Base-by-base conservation (phyloP, 2,329 filamentous ascomycete species). In the Trichoderma sp. region DNA sequence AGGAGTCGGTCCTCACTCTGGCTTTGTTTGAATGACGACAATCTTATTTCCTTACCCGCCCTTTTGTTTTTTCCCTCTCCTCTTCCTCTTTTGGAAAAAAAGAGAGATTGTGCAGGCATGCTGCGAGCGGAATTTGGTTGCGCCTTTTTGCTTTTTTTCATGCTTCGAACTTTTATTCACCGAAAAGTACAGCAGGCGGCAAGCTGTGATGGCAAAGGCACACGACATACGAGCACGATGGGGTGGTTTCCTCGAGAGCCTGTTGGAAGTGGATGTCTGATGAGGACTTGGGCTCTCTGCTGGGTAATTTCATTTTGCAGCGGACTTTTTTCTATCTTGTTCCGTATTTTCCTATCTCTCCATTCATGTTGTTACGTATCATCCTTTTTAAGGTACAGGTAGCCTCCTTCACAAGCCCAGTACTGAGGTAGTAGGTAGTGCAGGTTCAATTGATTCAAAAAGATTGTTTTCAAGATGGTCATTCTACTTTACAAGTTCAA, bases 61-160 rank as follows among this genome's bases (percentile, higher is more conserved):
- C 26, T 55, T 52, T 52, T 19, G 19, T 67, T 66, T 64, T 68
- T 63, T 67, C 68, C 68, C 62, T 68, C 12, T 58, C 55, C 56
- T 24, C 64, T n/a, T 55, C 65, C 61, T 47, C 67, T 65, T 69
- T 69, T 30, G 48, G 34, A 39, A 63, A 43, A 43, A 47, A n/a
- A 50, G 21, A 45, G 30, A n/a, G 50, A 52, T n/a, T 47, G 24
- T 43, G 30, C 45, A 47, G 55, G 50, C 58, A 60, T 66, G 55
- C 65, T 63, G 60, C 50, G 68, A 45, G 64, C 24, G 47, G 39
- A 63, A 61, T 64, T 60, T 44, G 56, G 48, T 21, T 60, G 26
- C 48, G 30, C 48, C 12, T 30, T 39, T 48, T 51, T 41, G 17
- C 19, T 9, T 9, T 2, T 19, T 30, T 34, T 51, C 2, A n/a